Conservation (phyloP, 2,329 filamentous ascomycete genomes). For the Fusarium nurragi region DNA sequence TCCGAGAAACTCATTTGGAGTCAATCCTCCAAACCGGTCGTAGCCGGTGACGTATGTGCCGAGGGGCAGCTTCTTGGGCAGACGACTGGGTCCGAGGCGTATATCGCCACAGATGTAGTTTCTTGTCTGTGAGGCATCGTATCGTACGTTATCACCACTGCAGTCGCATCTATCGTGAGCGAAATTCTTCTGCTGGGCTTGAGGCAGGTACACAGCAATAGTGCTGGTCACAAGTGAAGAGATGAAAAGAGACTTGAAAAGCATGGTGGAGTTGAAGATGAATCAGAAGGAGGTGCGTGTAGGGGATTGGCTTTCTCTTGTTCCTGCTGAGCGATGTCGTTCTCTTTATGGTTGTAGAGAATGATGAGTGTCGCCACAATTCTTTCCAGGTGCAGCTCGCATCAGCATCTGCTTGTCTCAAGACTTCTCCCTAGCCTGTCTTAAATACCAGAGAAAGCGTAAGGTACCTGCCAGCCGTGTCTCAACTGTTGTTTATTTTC, state of each 20-base stretch:
- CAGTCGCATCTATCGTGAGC: conserved; percentile 6
- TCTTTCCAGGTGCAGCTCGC: not conserved
- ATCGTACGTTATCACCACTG: not conserved
- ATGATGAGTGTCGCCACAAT: not conserved
- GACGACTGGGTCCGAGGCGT: conserved; percentile 13
- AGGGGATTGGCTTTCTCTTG: rapidly evolving
- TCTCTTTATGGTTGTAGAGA: not conserved
- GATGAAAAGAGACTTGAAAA: conserved; percentile 10
- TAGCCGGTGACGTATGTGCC: conserved; percentile 20
- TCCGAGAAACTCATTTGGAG: conserved; percentile 18
- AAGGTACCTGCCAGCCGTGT: conserved; percentile 2
- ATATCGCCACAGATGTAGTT: conserved; percentile 20
- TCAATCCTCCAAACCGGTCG: conserved; percentile 24
- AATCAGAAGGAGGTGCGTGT: rapidly evolving
- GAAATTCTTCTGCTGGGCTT: not conserved
- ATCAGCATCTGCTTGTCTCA: not conserved
- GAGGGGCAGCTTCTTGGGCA: conserved; percentile 18
- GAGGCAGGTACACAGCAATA: conserved; percentile 3
- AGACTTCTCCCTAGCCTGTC: not conserved
- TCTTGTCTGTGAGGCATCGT: not conserved
- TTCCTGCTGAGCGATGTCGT: rapidly evolving
- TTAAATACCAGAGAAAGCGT: not conserved
- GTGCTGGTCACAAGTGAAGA: not conserved
- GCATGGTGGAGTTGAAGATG: not conserved
- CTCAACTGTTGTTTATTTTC: not conserved